Evolutionary conservation across 2,329 filamentous ascomycete genomes (phyloP).

Genomic region (Pyrenochaeta sp.): DNA sequence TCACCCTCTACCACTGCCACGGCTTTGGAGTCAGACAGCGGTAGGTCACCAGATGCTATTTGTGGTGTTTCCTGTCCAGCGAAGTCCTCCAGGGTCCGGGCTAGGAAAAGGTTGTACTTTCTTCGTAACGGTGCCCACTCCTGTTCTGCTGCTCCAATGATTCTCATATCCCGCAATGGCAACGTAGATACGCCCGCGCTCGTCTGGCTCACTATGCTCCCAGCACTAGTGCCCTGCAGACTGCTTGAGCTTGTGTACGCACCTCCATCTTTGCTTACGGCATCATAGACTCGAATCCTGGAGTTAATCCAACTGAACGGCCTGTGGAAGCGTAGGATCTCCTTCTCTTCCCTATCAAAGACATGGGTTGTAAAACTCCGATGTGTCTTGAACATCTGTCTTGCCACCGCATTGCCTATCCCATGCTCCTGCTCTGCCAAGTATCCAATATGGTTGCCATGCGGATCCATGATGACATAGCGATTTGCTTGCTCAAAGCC

Average conservation of each 20-base stretch:
- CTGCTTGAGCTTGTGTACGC: constrained; percentile 52
- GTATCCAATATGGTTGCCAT: constrained; percentile 70
- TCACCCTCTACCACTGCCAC: constrained; percentile 52
- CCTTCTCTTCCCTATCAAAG: constrained; percentile 67
- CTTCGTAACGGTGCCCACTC: constrained; percentile 69
- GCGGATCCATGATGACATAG: constrained; percentile 71
- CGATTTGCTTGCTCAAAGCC: constrained; percentile 73
- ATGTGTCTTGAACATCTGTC: constrained; percentile 70
- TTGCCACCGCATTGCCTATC: constrained; percentile 62
- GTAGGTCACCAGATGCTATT: constrained; percentile 55
- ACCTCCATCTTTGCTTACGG: constrained; percentile 23
- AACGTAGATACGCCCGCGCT: constrained; percentile 63
- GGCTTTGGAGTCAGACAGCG: constrained; percentile 60
- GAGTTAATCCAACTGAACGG: constrained; percentile 72
- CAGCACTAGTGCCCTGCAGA: constrained; percentile 55
- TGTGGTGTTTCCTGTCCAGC: constrained; percentile 48
- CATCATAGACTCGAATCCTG: constrained; percentile 54
- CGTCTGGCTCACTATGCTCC: constrained; percentile 54
- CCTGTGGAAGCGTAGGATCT: constrained; percentile 68
- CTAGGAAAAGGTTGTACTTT: constrained; percentile 72
- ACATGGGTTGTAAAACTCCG: constrained; percentile 71
- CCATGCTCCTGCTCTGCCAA: constrained; percentile 71
- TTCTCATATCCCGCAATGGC: constrained; percentile 65
- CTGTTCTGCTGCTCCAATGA: constrained; percentile 70
- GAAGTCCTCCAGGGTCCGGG: constrained; percentile 55